Conservation (phyloP, 139 green algal species). For the Monoraphidium neglectum region DNA sequence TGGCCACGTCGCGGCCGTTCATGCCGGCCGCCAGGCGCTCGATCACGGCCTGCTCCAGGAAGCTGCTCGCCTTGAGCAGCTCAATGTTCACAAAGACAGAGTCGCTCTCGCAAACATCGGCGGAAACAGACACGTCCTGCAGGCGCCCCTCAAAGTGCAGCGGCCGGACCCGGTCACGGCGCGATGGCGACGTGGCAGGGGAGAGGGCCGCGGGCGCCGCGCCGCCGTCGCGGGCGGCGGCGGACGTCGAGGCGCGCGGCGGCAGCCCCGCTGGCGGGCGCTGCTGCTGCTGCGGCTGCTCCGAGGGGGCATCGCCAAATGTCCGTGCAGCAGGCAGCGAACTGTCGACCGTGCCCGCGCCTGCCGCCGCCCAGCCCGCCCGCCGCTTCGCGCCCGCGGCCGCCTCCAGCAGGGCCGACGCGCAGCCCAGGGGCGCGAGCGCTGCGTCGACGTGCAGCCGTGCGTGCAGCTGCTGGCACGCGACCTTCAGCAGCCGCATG, state of each 20-base stretch:
- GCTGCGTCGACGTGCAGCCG: conserved; percentile 27
- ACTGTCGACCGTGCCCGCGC: not conserved
- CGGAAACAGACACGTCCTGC: conserved; percentile 20
- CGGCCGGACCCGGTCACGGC: not conserved
- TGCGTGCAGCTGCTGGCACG: conserved; percentile 11
- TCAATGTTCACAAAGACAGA: conserved; percentile 12
- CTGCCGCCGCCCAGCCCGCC: not conserved
- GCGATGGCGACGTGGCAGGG: not conserved
- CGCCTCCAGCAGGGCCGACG: not conserved
- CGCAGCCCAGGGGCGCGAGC: conserved; percentile 6
- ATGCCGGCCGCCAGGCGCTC: conserved; percentile 13
- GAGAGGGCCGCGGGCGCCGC: conserved; percentile 2
- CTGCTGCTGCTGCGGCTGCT: conserved; percentile 1
- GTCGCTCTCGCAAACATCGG: conserved; percentile 19
- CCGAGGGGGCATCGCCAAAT: not conserved
- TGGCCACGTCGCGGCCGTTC: conserved; percentile 16
- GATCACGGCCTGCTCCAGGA: conserved; percentile 22
- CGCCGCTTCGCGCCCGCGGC: conserved; percentile 10
- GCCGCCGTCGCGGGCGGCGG: not conserved
- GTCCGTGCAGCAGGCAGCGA: not conserved
- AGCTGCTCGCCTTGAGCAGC: conserved; percentile 26
- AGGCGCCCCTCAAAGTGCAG: conserved; percentile 10
- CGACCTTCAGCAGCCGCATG: conserved; percentile 24
- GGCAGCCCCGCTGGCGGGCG: not conserved
- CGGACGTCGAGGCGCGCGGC: not conserved